Percentiles rank a stretch among this genome's conserved stretches.
Evolutionary conservation across 208 protist species (phyloP).

Genomic region (Leishmania major): DNA sequence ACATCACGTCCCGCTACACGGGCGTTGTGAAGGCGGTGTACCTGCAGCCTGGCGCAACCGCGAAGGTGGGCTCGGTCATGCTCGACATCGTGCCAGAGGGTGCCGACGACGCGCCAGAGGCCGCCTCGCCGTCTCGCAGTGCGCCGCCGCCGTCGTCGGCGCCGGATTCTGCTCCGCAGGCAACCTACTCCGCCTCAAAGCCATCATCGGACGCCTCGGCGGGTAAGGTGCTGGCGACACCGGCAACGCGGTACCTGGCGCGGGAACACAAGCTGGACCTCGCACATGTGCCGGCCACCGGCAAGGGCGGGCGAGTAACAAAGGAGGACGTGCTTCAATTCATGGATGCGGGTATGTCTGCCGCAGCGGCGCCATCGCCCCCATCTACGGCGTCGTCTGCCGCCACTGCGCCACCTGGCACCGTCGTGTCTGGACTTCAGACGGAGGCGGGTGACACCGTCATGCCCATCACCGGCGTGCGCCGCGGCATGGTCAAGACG

Average conservation of each 20-base stretch:
- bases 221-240: slow-evolving; percentile 86
- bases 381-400: slow-evolving; percentile 1
- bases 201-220: not conserved
- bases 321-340: slow-evolving; percentile 89
- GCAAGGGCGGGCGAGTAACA: slow-evolving; percentile 86
- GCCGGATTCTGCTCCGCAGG: not conserved
- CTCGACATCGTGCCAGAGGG: slow-evolving; percentile 75
- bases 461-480: slow-evolving; percentile 50
- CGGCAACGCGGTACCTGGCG: slow-evolving; percentile 90
- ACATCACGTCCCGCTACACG: slow-evolving; percentile 93
- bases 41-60: slow-evolving; percentile 79
- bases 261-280: slow-evolving; percentile 85
- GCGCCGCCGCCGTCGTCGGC: not conserved
- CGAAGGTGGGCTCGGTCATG: slow-evolving; percentile 85
- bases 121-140: not conserved
- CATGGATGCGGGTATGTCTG: not conserved
- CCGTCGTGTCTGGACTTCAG: not conserved
- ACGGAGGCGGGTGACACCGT: slow-evolving; percentile 34
- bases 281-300: slow-evolving; percentile 52
- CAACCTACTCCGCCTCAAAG: not conserved
- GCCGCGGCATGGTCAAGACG: slow-evolving; percentile 91
- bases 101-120: not conserved
- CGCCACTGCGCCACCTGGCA: not conserved
- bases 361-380: not conserved
- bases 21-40: slow-evolving; percentile 88